These are phyloP conservation scores for Diaporthe batatas DNA, from an alignment of 2,329 filamentous ascomycete species.

Conservation along the genomic window DNA sequence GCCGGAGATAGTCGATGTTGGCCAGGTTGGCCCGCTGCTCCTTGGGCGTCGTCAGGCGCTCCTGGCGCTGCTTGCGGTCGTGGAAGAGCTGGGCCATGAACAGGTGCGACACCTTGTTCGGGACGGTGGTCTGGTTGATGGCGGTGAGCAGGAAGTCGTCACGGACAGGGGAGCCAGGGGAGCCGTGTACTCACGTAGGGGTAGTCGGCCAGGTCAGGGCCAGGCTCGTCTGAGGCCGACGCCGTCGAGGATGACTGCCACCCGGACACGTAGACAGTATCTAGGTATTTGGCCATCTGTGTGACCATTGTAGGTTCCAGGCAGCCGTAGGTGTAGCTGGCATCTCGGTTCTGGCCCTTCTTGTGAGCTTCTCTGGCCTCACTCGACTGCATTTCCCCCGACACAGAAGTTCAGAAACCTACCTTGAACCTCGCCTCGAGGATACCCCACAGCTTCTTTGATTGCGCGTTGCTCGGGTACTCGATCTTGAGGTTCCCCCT, in stretches of 20 bases:
- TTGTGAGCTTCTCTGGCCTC: constrained; percentile 3
- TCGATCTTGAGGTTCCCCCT: constrained; percentile 90
- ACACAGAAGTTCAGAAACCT: constrained; percentile 39
- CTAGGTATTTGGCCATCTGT: constrained; percentile 98
- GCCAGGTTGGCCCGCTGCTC: constrained; percentile 78
- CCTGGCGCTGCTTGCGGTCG: constrained; percentile 98
- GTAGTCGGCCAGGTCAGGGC: constrained; percentile 97
- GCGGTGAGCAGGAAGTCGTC: constrained; percentile 48
- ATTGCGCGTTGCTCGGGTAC: constrained; percentile 88
- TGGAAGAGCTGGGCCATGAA: constrained; percentile 99
- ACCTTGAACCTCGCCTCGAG: constrained; percentile 90
- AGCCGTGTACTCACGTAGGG: constrained; percentile 76
- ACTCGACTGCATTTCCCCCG: background rate
- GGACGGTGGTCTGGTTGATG: constrained; percentile 86
- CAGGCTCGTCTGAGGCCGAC: constrained; percentile 93
- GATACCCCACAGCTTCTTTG: constrained; percentile 95
- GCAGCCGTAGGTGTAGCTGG: constrained; percentile 96
- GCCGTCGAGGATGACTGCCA: constrained; percentile 99
- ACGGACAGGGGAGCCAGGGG: constrained; percentile 51
- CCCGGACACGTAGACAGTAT: constrained; percentile 98
- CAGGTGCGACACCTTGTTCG: constrained; percentile 97
- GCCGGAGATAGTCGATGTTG: constrained; percentile 93
- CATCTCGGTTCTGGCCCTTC: constrained; percentile 76
- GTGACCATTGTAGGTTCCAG: constrained; percentile 98
- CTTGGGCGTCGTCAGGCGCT: constrained; percentile 84